Evolutionary conservation across 495 filamentous ascomycete genomes (phyloP), one percentile per base, ranked within the genome.

Genomic region (Bacidia rubella): DNA sequence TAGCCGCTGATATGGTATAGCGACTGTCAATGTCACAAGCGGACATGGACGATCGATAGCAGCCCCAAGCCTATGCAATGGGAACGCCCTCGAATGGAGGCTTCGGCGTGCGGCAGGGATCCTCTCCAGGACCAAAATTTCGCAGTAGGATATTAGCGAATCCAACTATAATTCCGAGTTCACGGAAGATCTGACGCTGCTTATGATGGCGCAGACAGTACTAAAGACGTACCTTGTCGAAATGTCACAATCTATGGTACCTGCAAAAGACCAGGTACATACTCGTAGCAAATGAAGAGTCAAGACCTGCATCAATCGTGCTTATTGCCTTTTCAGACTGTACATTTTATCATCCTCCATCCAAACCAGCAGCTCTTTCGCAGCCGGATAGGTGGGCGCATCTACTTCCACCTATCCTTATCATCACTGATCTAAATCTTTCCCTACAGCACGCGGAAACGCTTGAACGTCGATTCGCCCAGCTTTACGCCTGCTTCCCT

Each of bases 181-280:
- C 15, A 15, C 5, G 5, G 29, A 35, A 5, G 7, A 35, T 11
- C 44, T 47, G 44, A 47, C 15, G 19, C 2, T 11, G 21, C 9
- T 9, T 24, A 15, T 25, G 10, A 24, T 5, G 20, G 11, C 40
- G 43, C 51, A 82, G 80, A 82, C 61, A 79, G 78, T 61, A 71
- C 83, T 51, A 94, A 90, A 66, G 88, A 90, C 59, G 95, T 86
- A 0, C 73, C 92, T 23, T 97, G 90, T 69, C 81, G 90, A 57
- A 95, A 97, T 66, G 81, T 97, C 11, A 78, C 87, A 35, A 95
- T 97, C 54, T 95, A 95, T 66, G 90, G 90, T 25, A 82, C 89
- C 64, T 97, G 90, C 66, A 83, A 86, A 32, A 50, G 47, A 19
- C 25, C 47, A 25, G 47, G 47, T 50, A 22, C 26, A 24, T 25